Evolutionary conservation across 192 early-diverging fungal genomes (phyloP).

Genomic region (Coemansia sp.): DNA sequence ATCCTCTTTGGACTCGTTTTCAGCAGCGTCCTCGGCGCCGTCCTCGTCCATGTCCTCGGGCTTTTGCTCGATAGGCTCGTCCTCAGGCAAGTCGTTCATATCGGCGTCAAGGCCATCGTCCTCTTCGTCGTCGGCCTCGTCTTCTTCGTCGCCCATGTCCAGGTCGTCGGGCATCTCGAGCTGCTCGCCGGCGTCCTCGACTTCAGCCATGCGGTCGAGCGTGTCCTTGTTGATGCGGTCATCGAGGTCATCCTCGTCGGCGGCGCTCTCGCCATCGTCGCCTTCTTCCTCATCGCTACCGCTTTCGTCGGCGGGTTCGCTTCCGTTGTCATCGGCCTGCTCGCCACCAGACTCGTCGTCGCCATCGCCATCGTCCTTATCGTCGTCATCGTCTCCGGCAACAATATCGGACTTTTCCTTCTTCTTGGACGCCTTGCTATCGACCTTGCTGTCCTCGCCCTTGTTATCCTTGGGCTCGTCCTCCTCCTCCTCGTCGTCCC

Average conservation of each 20-base stretch:
- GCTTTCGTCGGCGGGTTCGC: slow-evolving; percentile 13
- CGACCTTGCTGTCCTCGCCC: slow-evolving; percentile 57
- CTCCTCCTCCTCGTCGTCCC: slow-evolving; percentile 79
- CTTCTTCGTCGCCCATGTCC: slow-evolving; percentile 59
- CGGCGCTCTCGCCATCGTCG: slow-evolving; percentile 58
- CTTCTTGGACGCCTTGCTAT: slow-evolving; percentile 50
- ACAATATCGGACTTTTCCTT: slow-evolving; percentile 51
- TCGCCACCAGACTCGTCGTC: slow-evolving; percentile 9
- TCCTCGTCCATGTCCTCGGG: slow-evolving; percentile 51
- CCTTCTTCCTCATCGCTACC: slow-evolving; percentile 46
- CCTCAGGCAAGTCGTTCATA: slow-evolving; percentile 57
- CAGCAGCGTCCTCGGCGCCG: slow-evolving; percentile 24
- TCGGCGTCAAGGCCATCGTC: slow-evolving; percentile 56
- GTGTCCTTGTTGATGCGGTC: slow-evolving; percentile 57
- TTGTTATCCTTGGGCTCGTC: slow-evolving; percentile 55
- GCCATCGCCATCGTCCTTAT: slow-evolving; percentile 40
- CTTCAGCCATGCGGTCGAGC: slow-evolving; percentile 53
- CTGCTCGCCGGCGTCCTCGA: slow-evolving; percentile 62
- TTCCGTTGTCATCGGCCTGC: slow-evolving; percentile 24
- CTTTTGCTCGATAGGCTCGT: slow-evolving; percentile 54
- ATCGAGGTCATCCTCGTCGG: slow-evolving; percentile 55
- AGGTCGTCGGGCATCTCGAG: slow-evolving; percentile 62
- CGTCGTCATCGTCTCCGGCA: slow-evolving; percentile 55
- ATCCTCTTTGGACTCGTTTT: slow-evolving; percentile 22
- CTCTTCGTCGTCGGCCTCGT: slow-evolving; percentile 32